These are phyloP conservation scores for Pyrenopolyporus hunteri DNA, from an alignment of 495 filamentous ascomycete species.

Conservation along the genomic window DNA sequence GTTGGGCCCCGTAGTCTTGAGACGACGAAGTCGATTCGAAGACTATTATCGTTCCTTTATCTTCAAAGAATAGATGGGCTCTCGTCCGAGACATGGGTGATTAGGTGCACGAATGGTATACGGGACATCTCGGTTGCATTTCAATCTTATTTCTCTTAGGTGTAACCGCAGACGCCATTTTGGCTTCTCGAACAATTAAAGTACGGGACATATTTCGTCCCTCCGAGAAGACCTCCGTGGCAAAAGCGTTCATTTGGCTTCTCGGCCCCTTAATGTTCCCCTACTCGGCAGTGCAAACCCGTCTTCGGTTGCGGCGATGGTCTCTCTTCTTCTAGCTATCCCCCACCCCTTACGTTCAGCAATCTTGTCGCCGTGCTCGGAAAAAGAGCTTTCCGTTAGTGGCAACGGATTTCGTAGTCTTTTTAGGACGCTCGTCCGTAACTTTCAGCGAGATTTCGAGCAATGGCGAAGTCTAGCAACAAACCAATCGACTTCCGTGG, in stretches of 20 bases:
- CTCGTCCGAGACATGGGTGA: constrained; percentile 20
- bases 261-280: constrained; percentile 4
- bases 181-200: constrained; percentile 30
- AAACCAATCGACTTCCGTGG: constrained; percentile 1
- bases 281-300: constrained; percentile 14
- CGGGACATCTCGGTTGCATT: constrained; percentile 21
- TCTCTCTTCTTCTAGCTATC: constrained; percentile 7
- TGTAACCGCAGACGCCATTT: constrained; percentile 32
- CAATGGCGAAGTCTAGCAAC: not conserved
- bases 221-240: not conserved
- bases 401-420: constrained; percentile 12
- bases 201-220: constrained; percentile 2
- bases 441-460: constrained; percentile 8
- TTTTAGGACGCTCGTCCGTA: constrained; percentile 17
- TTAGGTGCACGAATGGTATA: not conserved
- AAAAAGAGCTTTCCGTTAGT: constrained; percentile 12
- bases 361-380: constrained; percentile 1
- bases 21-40: constrained; percentile 13
- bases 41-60: constrained; percentile 11
- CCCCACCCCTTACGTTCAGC: constrained; percentile 14
- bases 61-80: constrained; percentile 9
- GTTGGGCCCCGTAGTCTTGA: not conserved
- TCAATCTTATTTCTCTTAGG: constrained; percentile 19
- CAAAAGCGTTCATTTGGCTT: constrained; percentile 3
- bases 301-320: not conserved